Base-by-base conservation (phyloP, 495 filamentous ascomycete species). In the Acidiella bohemica region DNA sequence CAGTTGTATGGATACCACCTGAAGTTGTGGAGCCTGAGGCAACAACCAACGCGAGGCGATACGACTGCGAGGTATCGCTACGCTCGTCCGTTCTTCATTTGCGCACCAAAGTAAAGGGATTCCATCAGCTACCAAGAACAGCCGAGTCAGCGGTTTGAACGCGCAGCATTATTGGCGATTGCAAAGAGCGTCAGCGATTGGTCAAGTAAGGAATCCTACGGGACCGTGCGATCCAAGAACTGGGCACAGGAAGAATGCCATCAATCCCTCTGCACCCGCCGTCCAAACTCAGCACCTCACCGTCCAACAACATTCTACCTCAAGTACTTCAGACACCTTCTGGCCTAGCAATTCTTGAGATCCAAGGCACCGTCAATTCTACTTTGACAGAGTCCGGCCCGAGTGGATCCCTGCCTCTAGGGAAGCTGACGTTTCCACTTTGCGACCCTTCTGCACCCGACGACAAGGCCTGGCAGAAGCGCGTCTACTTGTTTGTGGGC, bases 361-460 rank as follows among this genome's bases (percentile, higher is more conserved):
- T 95, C 13, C 87, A 95, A 64, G 85, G 83, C 28, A 83, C 76
- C 9, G 76, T 95, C 63, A 84, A 93, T 55, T 53, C 75, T 8
- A 74, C 77, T 8, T 21, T 47, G 9, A 3, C 37, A 5, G 48
- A 59, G 3, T 12, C 47, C 19, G 18, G 25, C 56, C 12, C 34
- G 2, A 9, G 20, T 5, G 29, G 16, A 9, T n/a, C 31, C 2
- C 21, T 36, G 5, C 60, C 66, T 9, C 65, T 93, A 50, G 86
- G 84, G 32, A 73, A 75, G 32, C 67, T 93, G 32, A 73, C 78
- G 39, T 93, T 95, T 53, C 85, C 84, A 4, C 72, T 82, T 40
- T 83, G 67, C 42, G 57, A 65, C 4, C 63, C 73, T 19, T 48
- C 64, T 4, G 54, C 64, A 30, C 64, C 62, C 18, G 54, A 59